phyloP scores from a whole-genome alignment of 768 basidiomycete species.

The Sarcomyxa edulis region DNA sequence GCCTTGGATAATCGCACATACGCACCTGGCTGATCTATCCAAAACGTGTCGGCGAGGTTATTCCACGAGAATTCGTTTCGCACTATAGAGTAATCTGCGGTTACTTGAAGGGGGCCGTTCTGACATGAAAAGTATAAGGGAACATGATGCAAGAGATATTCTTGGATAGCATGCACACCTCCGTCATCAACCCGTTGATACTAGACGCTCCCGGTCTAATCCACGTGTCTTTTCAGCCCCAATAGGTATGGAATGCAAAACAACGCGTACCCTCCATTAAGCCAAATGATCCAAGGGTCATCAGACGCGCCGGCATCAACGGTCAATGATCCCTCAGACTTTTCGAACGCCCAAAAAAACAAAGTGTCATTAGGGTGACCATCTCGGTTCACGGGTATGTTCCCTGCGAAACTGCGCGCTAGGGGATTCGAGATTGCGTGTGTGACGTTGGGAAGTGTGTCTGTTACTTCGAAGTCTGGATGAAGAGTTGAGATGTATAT shows the following conservation, averaged over 20 bases:
- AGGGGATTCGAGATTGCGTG: too few relatives aligned
- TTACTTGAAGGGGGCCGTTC: slow-evolving; percentile 67
- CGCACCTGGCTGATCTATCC: slow-evolving; percentile 63
- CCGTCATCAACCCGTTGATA: slow-evolving; percentile 56
- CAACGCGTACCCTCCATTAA: slow-evolving; percentile 58
- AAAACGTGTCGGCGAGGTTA: slow-evolving; percentile 58
- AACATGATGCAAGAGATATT: too few relatives aligned
- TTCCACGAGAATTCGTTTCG: slow-evolving; percentile 56
- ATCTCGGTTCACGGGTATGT: slow-evolving; percentile 51
- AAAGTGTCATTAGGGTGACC: slow-evolving; percentile 61
- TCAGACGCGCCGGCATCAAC: slow-evolving; percentile 18
- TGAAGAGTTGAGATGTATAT: slow-evolving; percentile 4
- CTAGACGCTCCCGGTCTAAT: slow-evolving; percentile 66
- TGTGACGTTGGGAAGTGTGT: slow-evolving; percentile 52
- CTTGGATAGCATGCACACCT: slow-evolving; percentile 48
- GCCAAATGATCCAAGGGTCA: slow-evolving; percentile 69
- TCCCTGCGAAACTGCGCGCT: slow-evolving; percentile 55
- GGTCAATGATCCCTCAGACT: slow-evolving; percentile 50
- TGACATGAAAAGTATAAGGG: too few relatives aligned
- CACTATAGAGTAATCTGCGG: slow-evolving; percentile 41
- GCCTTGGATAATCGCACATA: neutral
- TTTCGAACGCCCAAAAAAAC: slow-evolving; percentile 63
- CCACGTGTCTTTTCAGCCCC: neutral
- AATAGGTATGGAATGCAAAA: slow-evolving; percentile 1
- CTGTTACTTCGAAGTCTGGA: slow-evolving; percentile 55